Conservation (phyloP, 2,329 filamentous ascomycete genomes). For the Cytospora schulzeri region DNA sequence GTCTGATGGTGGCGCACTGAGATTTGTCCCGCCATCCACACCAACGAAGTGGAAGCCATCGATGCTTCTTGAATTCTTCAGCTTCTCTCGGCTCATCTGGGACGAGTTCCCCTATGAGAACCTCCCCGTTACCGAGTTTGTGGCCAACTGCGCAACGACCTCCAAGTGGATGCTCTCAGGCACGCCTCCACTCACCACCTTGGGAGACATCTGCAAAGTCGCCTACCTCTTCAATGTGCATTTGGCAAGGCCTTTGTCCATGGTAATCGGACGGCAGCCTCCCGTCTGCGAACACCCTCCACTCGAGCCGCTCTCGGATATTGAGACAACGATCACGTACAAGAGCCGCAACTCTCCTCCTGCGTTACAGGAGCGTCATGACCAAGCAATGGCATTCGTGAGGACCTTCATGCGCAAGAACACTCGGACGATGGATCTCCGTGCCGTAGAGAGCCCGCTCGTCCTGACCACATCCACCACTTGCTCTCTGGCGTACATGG, state of each 20-base stretch:
- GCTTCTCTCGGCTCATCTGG: constrained; percentile 43
- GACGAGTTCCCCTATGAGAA: constrained; percentile 49
- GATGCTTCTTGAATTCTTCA: constrained; percentile 41
- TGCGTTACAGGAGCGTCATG: constrained; percentile 40
- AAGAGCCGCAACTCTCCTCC: constrained; percentile 39
- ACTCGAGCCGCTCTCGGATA: constrained; percentile 34
- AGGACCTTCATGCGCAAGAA: constrained; percentile 60
- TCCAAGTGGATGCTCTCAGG: constrained; percentile 49
- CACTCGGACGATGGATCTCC: constrained; percentile 32
- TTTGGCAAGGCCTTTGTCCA: constrained; percentile 40
- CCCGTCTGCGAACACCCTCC: constrained; percentile 39
- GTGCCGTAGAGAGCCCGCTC: constrained; percentile 32
- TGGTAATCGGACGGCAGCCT: constrained; percentile 40
- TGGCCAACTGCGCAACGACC: constrained; percentile 36
- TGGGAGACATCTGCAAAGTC: constrained; percentile 41
- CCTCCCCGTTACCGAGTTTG: constrained; percentile 36
- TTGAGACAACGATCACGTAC: constrained; percentile 39
- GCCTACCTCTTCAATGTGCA: constrained; percentile 42
- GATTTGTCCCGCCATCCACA: not conserved
- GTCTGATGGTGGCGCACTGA: not conserved
- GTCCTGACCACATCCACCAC: constrained; percentile 32
- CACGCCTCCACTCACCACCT: constrained; percentile 42
- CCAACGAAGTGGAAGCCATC: not conserved
- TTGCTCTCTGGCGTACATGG: constrained; percentile 11
- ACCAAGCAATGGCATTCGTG: constrained; percentile 53